These are phyloP conservation scores for Dunaliella sp. DNA, from an alignment of 139 green algal species.

Conservation along the genomic window DNA sequence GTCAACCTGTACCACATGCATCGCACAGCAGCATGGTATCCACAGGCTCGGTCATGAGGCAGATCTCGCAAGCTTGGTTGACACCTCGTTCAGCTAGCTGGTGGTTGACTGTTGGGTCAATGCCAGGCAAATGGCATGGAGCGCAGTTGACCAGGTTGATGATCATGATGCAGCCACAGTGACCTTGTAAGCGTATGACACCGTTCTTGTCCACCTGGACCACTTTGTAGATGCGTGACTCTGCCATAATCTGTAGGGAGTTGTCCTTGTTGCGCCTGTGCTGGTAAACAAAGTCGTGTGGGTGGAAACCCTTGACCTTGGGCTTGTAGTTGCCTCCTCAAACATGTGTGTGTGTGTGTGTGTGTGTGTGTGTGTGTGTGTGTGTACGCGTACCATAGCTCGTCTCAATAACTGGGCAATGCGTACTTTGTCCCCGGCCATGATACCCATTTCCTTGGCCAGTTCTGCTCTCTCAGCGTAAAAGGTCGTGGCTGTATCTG, in stretches of 20 bases:
- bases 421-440: constrained; percentile 12
- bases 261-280: background rate
- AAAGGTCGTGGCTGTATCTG: too few species aligned
- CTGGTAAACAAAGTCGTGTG: constrained; percentile 30
- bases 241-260: background rate
- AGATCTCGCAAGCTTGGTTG: constrained; percentile 13
- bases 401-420: constrained; percentile 36
- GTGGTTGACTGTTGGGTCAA: background rate
- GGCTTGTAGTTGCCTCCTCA: background rate
- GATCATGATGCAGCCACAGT: constrained; percentile 1
- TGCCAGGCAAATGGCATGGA: constrained; percentile 21
- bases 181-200: constrained; percentile 10
- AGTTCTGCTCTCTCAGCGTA: background rate
- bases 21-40: constrained; percentile 36
- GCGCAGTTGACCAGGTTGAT: constrained; percentile 9
- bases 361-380: too few species aligned
- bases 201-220: background rate
- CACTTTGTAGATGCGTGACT: constrained; percentile 4
- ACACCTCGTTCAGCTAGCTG: background rate
- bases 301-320: background rate
- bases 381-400: constrained; percentile 21
- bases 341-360: too few species aligned
- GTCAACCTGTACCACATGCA: constrained; percentile 11
- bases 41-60: constrained; percentile 3
- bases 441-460: background rate